These are phyloP conservation scores for Panaeolus papilionaceus DNA, from an alignment of 768 basidiomycete species.

Conservation along the genomic window DNA sequence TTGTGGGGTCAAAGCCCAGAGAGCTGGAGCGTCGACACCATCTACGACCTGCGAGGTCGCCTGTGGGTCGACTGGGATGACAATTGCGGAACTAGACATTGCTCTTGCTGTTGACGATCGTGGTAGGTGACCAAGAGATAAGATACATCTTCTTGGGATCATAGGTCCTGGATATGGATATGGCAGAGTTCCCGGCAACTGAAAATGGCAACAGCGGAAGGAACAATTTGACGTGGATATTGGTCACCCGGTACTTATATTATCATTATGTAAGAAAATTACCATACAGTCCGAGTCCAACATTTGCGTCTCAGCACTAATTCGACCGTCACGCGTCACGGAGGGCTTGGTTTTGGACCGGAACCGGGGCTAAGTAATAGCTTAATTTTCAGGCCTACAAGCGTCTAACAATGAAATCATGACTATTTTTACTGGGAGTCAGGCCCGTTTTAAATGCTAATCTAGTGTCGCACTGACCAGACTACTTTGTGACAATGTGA, in stretches of 20 bases:
- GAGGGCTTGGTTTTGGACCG: no score
- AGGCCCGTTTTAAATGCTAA: no score
- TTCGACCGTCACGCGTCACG: no score
- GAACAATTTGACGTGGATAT: neutral
- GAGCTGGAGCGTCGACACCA: conserved; percentile 49
- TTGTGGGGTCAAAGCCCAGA: conserved; percentile 60
- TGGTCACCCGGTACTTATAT: conserved; percentile 4
- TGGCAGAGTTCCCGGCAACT: conserved; percentile 11
- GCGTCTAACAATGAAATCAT: no score
- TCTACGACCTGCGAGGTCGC: conserved; percentile 36
- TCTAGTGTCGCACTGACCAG: no score
- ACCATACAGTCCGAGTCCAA: no score
- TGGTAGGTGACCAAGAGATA: conserved; percentile 29
- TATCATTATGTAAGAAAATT: neutral
- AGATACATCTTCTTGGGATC: conserved; percentile 30
- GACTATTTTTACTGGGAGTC: no score
- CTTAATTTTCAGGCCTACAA: no score
- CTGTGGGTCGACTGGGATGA: conserved; percentile 64
- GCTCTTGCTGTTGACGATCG: conserved; percentile 31
- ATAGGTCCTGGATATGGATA: conserved; percentile 25
- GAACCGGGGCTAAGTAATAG: no score
- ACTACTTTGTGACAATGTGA: no score
- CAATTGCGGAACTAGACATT: conserved; percentile 62
- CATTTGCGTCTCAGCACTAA: no score
- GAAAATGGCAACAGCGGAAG: neutral